Conservation (phyloP, 306 rosid genomes). For the peach (Prunus persica) region Prunus_persica_NCBIv2 NC_034013.1:1146001-1146500, state of each 20-base stretch:
- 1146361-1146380: conserved; percentile 53
- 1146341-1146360: conserved; percentile 83
- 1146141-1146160: conserved; percentile 53
- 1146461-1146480: not conserved
- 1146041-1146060: conserved; percentile 91
- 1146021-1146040: conserved; percentile 74
- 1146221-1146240: not conserved
- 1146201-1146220: conserved; percentile 14
- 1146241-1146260: not conserved
- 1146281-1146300: not conserved
- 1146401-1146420: not conserved
- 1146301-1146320: conserved; percentile 43
- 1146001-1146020: conserved; percentile 27
- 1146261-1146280: not conserved
- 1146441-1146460: not conserved
- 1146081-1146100: conserved; percentile 86
- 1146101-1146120: conserved; percentile 74
- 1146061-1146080: conserved; percentile 96
- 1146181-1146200: conserved; percentile 11
- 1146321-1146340: conserved; percentile 55
- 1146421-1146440: not conserved
- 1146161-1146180: conserved; percentile 67
- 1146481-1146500: not conserved
- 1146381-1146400: not conserved
- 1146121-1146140: conserved; percentile 97